These are phyloP conservation scores for Candida albicans DNA, from an alignment of 1,139 yeast genomes.

Conservation along the genomic window DNA sequence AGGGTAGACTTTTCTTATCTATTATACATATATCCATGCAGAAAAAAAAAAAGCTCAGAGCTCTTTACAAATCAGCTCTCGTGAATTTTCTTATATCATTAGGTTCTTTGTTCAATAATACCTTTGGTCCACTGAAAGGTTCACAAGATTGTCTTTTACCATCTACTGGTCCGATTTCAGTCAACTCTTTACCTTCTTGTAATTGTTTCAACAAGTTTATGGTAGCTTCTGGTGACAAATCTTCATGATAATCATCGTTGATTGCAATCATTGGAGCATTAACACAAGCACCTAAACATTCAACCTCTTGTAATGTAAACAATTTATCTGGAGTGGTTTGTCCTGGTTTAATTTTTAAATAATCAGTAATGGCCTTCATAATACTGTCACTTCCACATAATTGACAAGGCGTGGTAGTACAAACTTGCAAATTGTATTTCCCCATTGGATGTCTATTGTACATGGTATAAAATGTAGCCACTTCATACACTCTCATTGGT, in stretches of 20 bases:
- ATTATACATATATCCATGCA: too few relatives aligned
- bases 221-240: slow-evolving; percentile 69
- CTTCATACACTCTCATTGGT: slow-evolving; percentile 94
- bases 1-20: too few relatives aligned
- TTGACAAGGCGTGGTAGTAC: slow-evolving; percentile 92
- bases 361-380: slow-evolving; percentile 65
- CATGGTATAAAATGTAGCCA: slow-evolving; percentile 92
- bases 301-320: slow-evolving; percentile 85
- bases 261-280: slow-evolving; percentile 88
- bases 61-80: slow-evolving; percentile 32
- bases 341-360: slow-evolving; percentile 70
- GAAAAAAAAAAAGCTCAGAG: neutral
- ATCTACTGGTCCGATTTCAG: slow-evolving; percentile 63
- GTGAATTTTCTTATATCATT: slow-evolving; percentile 59
- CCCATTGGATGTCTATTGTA: slow-evolving; percentile 88
- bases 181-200: slow-evolving; percentile 60
- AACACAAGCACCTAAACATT: slow-evolving; percentile 90
- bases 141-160: slow-evolving; percentile 72
- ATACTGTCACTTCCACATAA: slow-evolving; percentile 79
- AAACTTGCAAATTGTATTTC: slow-evolving; percentile 78
- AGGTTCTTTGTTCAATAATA: slow-evolving; percentile 61
- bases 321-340: slow-evolving; percentile 75
- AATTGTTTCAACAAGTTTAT: slow-evolving; percentile 62
- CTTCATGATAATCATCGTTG: slow-evolving; percentile 83
- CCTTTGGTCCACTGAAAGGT: slow-evolving; percentile 72